A percentile compares a stretch with the other conserved stretches of the same genome.
phyloP scores from a whole-genome alignment of 345 rosid species.

The Murraya paniculata region DNA sequence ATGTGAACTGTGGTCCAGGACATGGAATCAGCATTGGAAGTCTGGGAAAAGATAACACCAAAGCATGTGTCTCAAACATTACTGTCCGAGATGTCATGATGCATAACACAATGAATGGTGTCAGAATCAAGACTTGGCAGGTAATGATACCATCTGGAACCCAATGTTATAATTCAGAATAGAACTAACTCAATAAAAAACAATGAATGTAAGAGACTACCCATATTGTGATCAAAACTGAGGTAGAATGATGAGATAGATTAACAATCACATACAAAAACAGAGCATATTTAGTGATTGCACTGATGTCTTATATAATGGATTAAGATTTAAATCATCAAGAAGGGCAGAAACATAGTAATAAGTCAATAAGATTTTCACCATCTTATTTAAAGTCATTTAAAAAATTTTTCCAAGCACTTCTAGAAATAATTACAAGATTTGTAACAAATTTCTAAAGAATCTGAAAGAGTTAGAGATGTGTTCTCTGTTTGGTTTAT shows the following conservation, averaged over 20 bases:
- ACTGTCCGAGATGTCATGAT: conserved; percentile 74
- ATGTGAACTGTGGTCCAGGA: conserved; percentile 92
- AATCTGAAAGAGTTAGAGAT: background rate
- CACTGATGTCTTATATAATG: background rate
- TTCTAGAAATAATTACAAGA: background rate
- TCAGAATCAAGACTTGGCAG: conserved; percentile 99
- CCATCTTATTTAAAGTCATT: background rate
- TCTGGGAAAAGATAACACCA: conserved; percentile 72
- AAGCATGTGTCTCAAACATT: conserved; percentile 95
- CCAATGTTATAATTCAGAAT: background rate
- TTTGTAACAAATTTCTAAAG: background rate
- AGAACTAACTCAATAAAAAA: background rate
- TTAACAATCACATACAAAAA: background rate
- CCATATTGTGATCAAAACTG: conserved; percentile 9
- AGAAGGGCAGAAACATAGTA: background rate
- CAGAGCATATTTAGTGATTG: background rate
- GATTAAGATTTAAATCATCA: background rate
- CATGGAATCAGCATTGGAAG: conserved; percentile 98
- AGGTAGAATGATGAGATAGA: background rate
- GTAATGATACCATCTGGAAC: conserved; percentile 33
- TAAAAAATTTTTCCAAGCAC: background rate
- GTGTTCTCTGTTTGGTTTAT: no score
- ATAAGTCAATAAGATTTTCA: background rate
- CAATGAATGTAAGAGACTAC: background rate
- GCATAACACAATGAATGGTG: conserved; percentile 87